These are phyloP conservation scores for Calocera viscosa DNA, from an alignment of 768 basidiomycete genomes.

Conservation along the genomic window DNA sequence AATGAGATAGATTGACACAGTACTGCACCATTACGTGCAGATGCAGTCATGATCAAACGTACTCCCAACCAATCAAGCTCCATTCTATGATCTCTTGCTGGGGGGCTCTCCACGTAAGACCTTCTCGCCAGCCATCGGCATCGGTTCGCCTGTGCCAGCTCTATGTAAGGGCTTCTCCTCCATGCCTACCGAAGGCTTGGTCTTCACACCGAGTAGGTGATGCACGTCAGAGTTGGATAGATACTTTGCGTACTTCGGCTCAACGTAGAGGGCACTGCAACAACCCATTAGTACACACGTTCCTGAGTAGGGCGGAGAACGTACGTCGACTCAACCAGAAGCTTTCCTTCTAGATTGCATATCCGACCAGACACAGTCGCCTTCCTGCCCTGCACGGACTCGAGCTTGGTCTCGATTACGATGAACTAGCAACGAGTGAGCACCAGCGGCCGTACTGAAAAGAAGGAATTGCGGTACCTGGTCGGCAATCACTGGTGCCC, in stretches of 20 bases:
- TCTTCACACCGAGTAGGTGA: conserved; percentile 46
- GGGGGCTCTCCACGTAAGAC: background rate
- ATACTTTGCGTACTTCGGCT: conserved; percentile 75
- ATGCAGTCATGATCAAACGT: background rate
- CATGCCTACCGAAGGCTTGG: background rate
- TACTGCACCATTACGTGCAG: background rate
- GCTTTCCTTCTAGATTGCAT: conserved; percentile 68
- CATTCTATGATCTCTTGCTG: background rate
- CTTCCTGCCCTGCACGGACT: conserved; percentile 66
- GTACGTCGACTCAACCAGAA: conserved; percentile 72
- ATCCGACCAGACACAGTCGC: conserved; percentile 54
- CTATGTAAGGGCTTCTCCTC: background rate
- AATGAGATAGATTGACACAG: background rate
- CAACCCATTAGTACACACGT: background rate
- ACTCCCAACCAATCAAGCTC: no score
- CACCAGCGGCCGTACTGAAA: conserved; percentile 10
- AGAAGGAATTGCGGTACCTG: conserved; percentile 38
- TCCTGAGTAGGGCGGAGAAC: conserved; percentile 23
- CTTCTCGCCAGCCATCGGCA: conserved; percentile 5
- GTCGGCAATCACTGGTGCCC: conserved; percentile 78
- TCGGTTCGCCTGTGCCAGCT: conserved; percentile 1
- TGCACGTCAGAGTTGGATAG: conserved; percentile 48
- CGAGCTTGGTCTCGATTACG: conserved; percentile 57
- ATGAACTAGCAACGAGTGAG: conserved; percentile 47
- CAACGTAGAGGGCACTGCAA: conserved; percentile 65